A percentile compares a stretch with the other conserved stretches of the same genome.
These are phyloP conservation scores for Lactarius sp. DNA, from an alignment of 768 basidiomycete species.

Conservation along the genomic window DNA sequence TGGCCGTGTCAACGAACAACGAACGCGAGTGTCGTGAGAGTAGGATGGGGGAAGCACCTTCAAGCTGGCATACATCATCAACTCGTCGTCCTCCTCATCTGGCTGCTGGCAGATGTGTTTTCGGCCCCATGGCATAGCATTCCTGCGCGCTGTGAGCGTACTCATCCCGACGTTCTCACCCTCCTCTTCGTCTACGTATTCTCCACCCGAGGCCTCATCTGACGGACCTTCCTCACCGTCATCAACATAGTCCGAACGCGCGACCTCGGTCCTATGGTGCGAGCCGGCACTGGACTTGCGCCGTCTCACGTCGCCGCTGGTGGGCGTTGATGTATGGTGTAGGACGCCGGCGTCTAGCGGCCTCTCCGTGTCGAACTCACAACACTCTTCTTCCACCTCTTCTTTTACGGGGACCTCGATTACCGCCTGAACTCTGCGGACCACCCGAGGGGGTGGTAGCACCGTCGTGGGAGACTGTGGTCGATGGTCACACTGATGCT, in stretches of 20 bases:
- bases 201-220: constrained; percentile 13
- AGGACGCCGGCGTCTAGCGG: neutral
- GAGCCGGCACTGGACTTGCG: constrained; percentile 29
- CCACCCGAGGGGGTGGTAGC: constrained; percentile 35
- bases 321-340: neutral
- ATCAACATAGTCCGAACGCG: constrained; percentile 33
- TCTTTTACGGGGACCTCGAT: constrained; percentile 58
- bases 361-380: neutral
- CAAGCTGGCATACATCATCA: constrained; percentile 49
- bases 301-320: constrained; percentile 27
- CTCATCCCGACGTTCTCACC: constrained; percentile 12
- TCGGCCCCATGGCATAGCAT: constrained; percentile 14
- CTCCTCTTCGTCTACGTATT: constrained; percentile 25
- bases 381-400: constrained; percentile 44
- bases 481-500: too few relatives aligned
- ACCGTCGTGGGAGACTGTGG: neutral
- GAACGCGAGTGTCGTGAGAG: neutral
- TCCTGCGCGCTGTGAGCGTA: neutral
- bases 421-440: constrained; percentile 61
- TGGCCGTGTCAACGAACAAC: too few relatives aligned
- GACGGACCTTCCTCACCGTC: constrained; percentile 41
- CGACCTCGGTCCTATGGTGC: constrained; percentile 19
- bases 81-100: constrained; percentile 52
- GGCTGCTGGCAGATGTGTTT: constrained; percentile 19
- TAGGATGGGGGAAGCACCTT: constrained; percentile 35